phyloP scores from a whole-genome alignment of 2,329 filamentous ascomycete species.

The Colletotrichum agaves region DNA sequence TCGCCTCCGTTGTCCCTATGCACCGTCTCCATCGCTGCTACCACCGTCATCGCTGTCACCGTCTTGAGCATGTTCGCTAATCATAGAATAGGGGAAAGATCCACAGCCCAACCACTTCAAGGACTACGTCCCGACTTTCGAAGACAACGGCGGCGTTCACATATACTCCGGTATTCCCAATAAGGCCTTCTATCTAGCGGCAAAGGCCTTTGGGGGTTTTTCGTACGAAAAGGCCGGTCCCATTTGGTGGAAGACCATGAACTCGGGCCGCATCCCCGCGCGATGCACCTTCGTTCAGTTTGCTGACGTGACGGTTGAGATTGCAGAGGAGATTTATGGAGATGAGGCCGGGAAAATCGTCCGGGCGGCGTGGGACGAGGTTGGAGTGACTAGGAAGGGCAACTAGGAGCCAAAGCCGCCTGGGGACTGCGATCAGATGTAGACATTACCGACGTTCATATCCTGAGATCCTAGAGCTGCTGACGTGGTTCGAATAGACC shows the following conservation, averaged over 20 bases:
- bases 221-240: slow-evolving; percentile 65
- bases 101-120: slow-evolving; percentile 62
- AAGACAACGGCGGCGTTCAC: slow-evolving; percentile 66
- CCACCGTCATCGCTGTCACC: neutral
- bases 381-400: slow-evolving; percentile 51
- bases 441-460: too few relatives aligned
- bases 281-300: slow-evolving; percentile 60
- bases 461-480: neutral
- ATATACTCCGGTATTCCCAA: slow-evolving; percentile 68
- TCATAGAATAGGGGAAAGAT: slow-evolving; percentile 57
- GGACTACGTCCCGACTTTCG: slow-evolving; percentile 50
- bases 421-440: too few relatives aligned
- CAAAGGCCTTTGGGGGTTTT: slow-evolving; percentile 60
- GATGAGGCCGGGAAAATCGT: slow-evolving; percentile 55
- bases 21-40: neutral
- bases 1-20: neutral
- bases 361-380: slow-evolving; percentile 58
- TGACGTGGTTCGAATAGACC: neutral
- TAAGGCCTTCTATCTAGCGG: slow-evolving; percentile 63
- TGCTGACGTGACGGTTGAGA: slow-evolving; percentile 59
- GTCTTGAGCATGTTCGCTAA: neutral
- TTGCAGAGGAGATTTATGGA: slow-evolving; percentile 55
- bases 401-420: slow-evolving; percentile 17
- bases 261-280: slow-evolving; percentile 52
- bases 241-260: slow-evolving; percentile 64